Base-by-base conservation (phyloP, 2,329 filamentous ascomycete genomes). In the Fusarium udum region DNA sequence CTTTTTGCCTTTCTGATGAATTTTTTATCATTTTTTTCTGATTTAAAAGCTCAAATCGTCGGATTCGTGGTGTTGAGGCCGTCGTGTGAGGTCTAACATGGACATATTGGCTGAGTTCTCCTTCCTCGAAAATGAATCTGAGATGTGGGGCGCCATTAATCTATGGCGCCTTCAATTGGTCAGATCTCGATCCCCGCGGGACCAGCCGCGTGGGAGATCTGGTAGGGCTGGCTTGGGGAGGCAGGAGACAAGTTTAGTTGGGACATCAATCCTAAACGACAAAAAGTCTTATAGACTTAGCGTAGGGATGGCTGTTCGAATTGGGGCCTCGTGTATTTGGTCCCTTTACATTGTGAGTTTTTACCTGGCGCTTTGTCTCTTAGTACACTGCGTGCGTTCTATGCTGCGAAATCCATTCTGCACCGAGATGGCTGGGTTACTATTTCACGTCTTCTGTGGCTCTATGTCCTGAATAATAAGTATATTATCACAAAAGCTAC, bases 391-490 rank as follows among this genome's bases (percentile, higher is more conserved):
- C 13, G 7, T 48, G 26, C 20, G 15, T 22, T 48, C 13, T 28
- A 48, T 28, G 20, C 13, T 28, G 20, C 14, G 11, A 28, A 22
- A 15, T 28, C 18, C 13, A 15, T 15, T 46, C 6, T 15, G 13
- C 9, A 20, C 2, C 4, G 9, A 15, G 20, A 31, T 31, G 4
- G 7, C 20, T 12, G 4, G 45, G 20, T 48, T 28, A 28, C 26
- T 28, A 1, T 4, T 12, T 28, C 1, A 4, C 20, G 4, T 8
- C 4, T 31, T 48, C 20, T 22, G 22, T 12, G 20, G 4, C 14
- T 22, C 4, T 28, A 0, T 28, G 4, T 3, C 28, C 45, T 31
- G 20, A 48, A 31, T 4, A 16, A 31, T 16, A 15, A n/a, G 4
- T n/a, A 16, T 16, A 16, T n/a, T n/a, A 10, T 16, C 22, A 31